Conservation (phyloP, 345 rosid species). For the Eucalyptus victrix region DNA sequence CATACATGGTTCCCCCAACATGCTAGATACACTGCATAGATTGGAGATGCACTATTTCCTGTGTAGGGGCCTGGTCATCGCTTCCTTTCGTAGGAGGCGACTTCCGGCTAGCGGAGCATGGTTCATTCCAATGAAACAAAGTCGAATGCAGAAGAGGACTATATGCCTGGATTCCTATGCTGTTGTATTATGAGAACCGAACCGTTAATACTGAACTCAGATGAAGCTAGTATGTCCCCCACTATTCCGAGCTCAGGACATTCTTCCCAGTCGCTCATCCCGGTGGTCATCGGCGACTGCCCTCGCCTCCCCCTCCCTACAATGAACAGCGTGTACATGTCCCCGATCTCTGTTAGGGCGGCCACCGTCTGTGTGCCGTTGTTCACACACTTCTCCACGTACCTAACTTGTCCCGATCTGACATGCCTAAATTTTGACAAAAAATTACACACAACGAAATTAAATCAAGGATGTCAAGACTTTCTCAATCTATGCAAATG, state of each 20-base stretch:
- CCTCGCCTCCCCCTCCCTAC: conserved; percentile 53
- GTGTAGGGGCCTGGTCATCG: not conserved
- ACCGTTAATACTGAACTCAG: conserved; percentile 32
- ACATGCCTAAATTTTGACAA: conserved; percentile 22
- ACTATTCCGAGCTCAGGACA: conserved; percentile 65
- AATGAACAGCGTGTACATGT: conserved; percentile 48
- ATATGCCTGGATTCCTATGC: conserved; percentile 24
- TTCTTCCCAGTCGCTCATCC: conserved; percentile 90
- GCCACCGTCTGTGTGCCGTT: conserved; percentile 30
- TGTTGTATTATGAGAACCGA: conserved; percentile 72
- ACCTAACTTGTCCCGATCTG: conserved; percentile 42
- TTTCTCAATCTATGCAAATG: not conserved
- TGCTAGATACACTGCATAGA: not conserved
- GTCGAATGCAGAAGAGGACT: not conserved
- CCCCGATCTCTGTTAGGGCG: conserved; percentile 31
- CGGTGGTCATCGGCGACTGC: conserved; percentile 30
- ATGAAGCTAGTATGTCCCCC: conserved; percentile 62
- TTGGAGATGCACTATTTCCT: not conserved
- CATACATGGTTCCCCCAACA: not conserved
- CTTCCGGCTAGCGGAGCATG: not conserved
- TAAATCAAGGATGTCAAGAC: not conserved
- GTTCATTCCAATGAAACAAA: not conserved
- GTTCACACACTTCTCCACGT: conserved; percentile 36
- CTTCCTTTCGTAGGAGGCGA: not conserved
- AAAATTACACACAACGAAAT: not conserved